phyloP scores from a whole-genome alignment of 2,329 filamentous ascomycete species.

The Colletotrichum lini region DNA sequence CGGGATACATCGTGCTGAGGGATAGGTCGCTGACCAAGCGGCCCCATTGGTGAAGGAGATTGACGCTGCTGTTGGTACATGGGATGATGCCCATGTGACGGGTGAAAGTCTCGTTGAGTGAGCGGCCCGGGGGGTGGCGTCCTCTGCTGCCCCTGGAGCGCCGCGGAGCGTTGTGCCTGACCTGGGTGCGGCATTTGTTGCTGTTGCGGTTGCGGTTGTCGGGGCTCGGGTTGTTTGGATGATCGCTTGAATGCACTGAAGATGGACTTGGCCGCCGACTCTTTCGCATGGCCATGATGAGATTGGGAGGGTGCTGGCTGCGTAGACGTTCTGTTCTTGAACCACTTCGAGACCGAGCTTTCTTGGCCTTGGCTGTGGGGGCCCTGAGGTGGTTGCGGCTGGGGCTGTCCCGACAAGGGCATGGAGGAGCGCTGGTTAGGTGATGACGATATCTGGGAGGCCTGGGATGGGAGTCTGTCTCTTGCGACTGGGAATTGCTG shows the following conservation, averaged over 20 bases:
- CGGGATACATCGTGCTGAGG: slow-evolving; percentile 15
- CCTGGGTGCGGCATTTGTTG: slow-evolving; percentile 32
- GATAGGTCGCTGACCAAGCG: slow-evolving; percentile 9
- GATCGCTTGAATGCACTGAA: slow-evolving; percentile 47
- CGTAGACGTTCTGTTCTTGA: slow-evolving; percentile 35
- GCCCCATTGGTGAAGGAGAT: background rate
- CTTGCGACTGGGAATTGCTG: background rate
- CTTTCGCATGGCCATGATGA: slow-evolving; percentile 41
- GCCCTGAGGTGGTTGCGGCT: slow-evolving; percentile 1
- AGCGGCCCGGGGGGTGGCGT: slow-evolving; percentile 23
- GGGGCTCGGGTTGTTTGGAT: slow-evolving; percentile 46
- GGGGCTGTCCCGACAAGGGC: background rate
- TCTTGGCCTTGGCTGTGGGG: slow-evolving; percentile 5
- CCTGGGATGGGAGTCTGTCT: background rate
- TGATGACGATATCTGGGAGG: background rate
- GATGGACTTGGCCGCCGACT: slow-evolving; percentile 46
- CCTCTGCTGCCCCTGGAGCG: slow-evolving; percentile 23
- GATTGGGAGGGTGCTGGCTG: slow-evolving; percentile 33
- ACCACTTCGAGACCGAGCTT: slow-evolving; percentile 40
- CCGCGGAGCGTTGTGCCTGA: slow-evolving; percentile 2
- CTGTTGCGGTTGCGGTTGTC: slow-evolving; percentile 24
- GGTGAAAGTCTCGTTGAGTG: slow-evolving; percentile 9
- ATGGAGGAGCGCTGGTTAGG: slow-evolving; percentile 7
- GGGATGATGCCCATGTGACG: slow-evolving; percentile 16
- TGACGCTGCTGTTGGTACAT: slow-evolving; percentile 29